Base-by-base conservation (phyloP, 441 rosid genomes). In the Jatropha podagrica region DNA sequence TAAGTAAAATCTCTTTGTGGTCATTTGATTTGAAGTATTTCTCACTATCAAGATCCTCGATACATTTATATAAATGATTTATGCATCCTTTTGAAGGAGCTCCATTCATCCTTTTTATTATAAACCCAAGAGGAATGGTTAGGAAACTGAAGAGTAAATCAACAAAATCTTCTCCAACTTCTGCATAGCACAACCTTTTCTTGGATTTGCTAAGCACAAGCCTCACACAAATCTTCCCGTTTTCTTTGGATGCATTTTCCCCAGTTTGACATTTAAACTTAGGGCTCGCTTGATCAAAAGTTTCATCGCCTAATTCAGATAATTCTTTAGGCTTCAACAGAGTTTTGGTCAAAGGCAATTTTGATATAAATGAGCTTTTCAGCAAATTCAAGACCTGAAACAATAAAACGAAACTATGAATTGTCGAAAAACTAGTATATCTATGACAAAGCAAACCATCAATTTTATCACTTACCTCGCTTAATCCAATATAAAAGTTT, bases 111-210 rank as follows among this genome's bases (percentile, higher is more conserved):
- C 67, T 37, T 48, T 77, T 77, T 4, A 54, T 40, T 41, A 71
- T 11, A 37, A 62, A 42, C 13, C 79, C 84, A 6, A 79, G 78
- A 42, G 84, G 86, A 65, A 77, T 20, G 37, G 76, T 64, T 17
- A 81, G 84, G 76, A 83, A 77, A 37, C 84, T 77, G 14, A 77
- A 76, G 46, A 83, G 68, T 13, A 81, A 56, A 74, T 74, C 44
- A 64, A 78, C 77, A 68, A 74, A 78, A 23, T 81, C 80, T 58
- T 79, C 68, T 6, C 55, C 52, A 4, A 68, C 84, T 54, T 83
- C 82, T 66, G 74, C 81, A 23, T 58, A 74, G 37, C 79, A 79
- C 17, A 68, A 72, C 49, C 18, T 69, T n/a, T 77, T 68, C 62
- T 38, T 74, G n/a, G 81, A 76, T 76, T 81, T 83, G 71, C 79